Conservation (phyloP, 192 early-diverging fungal species). For the Coemansia brasiliensis region DNA sequence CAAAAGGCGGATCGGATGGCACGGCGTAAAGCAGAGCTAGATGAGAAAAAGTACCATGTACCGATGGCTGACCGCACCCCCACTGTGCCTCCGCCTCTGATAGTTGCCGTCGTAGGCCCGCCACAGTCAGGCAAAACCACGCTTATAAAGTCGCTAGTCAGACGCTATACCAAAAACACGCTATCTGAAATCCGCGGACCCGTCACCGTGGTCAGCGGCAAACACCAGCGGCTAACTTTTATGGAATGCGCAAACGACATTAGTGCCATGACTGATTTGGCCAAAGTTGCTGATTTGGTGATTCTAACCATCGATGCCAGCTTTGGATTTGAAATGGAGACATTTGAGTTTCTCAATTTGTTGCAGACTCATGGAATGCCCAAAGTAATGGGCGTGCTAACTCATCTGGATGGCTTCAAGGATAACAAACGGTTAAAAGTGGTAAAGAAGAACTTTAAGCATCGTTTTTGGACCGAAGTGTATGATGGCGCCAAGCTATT, state of each 20-base stretch:
- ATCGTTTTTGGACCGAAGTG: constrained; percentile 99
- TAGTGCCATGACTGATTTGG: constrained; percentile 96
- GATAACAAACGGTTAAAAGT: constrained; percentile 87
- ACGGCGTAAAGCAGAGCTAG: constrained; percentile 79
- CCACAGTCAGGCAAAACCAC: constrained; percentile 93
- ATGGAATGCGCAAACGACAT: constrained; percentile 97
- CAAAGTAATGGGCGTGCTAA: constrained; percentile 96
- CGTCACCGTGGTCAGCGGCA: constrained; percentile 95
- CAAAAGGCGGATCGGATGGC: constrained; percentile 75
- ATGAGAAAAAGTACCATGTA: constrained; percentile 92
- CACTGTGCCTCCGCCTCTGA: constrained; percentile 83
- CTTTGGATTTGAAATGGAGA: constrained; percentile 99
- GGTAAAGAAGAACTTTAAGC: constrained; percentile 93
- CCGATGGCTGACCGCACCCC: constrained; percentile 94
- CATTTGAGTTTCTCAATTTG: constrained; percentile 98
- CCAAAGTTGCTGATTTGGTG: constrained; percentile 95
- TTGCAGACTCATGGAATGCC: constrained; percentile 97
- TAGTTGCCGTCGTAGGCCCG: constrained; percentile 96
- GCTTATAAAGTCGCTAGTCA: constrained; percentile 93
- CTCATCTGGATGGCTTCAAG: constrained; percentile 93
- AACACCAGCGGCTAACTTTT: constrained; percentile 93
- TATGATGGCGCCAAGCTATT: constrained; percentile 99
- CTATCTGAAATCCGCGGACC: constrained; percentile 91
- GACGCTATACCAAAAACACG: constrained; percentile 93
- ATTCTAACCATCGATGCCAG: constrained; percentile 94